phyloP scores from a whole-genome alignment of 2,329 filamentous ascomycete genomes.

The Fusarium denticulatum region DNA sequence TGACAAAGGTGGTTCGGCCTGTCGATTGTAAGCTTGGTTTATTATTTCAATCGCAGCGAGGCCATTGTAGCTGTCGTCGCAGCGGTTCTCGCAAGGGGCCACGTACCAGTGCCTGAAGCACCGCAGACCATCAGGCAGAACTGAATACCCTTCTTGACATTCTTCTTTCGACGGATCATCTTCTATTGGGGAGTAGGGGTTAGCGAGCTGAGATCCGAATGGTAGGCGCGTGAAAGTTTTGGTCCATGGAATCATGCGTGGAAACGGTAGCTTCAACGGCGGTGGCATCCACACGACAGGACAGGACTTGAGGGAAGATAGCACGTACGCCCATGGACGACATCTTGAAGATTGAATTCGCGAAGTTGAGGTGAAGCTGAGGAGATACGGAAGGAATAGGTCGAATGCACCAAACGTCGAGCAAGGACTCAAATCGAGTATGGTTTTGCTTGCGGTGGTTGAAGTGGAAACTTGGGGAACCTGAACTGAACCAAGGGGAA shows the following conservation, averaged over 20 bases:
- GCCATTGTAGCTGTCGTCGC: constrained; percentile 14
- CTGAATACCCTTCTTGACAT: constrained; percentile 99
- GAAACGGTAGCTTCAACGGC: constrained; percentile 40
- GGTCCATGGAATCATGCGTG: constrained; percentile 16
- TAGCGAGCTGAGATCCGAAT: constrained; percentile 37
- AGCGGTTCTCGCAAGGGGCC: constrained; percentile 26
- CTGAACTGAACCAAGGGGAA: constrained; percentile 44
- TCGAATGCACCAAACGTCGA: constrained; percentile 35
- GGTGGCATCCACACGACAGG: constrained; percentile 24
- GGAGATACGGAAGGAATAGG: constrained; percentile 29
- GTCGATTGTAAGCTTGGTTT: constrained; percentile 37
- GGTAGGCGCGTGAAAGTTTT: constrained; percentile 29
- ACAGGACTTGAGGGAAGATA: constrained; percentile 5
- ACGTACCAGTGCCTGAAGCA: constrained; percentile 95
- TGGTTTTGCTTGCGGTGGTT: constrained; percentile 44
- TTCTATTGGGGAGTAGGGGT: constrained; percentile 64
- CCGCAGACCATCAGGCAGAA: constrained; percentile 99
- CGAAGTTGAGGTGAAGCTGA: constrained; percentile 27
- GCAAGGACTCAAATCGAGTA: constrained; percentile 38
- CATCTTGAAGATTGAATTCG: constrained; percentile 42
- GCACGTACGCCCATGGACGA: constrained; percentile 49
- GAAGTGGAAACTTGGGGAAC: constrained; percentile 42
- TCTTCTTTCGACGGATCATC: constrained; percentile 99
- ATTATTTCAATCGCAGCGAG: constrained; percentile 17
- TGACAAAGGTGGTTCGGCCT: constrained; percentile 99